Conservation (phyloP, 768 basidiomycete genomes). For the Auricularia heimuer region DNA sequence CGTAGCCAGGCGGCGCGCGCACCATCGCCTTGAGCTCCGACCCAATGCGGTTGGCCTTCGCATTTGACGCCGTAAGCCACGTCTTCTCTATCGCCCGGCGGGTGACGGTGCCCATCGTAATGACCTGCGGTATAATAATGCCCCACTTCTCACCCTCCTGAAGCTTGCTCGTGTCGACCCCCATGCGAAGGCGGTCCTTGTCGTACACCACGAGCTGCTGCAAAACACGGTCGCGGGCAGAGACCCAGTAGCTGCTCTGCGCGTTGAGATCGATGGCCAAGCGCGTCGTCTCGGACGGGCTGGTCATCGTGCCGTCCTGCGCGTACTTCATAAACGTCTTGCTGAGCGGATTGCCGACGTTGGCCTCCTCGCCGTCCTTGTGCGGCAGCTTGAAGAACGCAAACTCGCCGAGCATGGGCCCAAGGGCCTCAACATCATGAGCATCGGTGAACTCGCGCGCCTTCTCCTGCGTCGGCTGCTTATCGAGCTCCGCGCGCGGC, state of each 20-base stretch:
- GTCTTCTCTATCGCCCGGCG: conserved; percentile 96
- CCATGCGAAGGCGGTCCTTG: conserved; percentile 39
- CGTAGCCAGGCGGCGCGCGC: conserved; percentile 83
- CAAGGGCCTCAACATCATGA: conserved; percentile 40
- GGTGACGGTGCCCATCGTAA: conserved; percentile 98
- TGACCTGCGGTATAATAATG: conserved; percentile 89
- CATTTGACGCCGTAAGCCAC: conserved; percentile 97
- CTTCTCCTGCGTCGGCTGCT: neutral
- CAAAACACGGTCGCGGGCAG: conserved; percentile 79
- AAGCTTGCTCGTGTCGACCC: conserved; percentile 26
- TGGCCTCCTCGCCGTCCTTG: conserved; percentile 88
- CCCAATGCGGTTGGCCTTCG: conserved; percentile 95
- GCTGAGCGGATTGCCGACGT: conserved; percentile 86
- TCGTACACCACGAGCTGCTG: conserved; percentile 94
- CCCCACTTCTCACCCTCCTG: conserved; percentile 53
- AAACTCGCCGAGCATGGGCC: conserved; percentile 39
- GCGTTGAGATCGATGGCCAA: conserved; percentile 88
- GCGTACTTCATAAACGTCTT: conserved; percentile 86
- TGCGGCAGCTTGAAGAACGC: conserved; percentile 90
- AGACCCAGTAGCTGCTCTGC: conserved; percentile 96
- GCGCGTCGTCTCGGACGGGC: conserved; percentile 69
- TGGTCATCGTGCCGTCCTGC: conserved; percentile 77
- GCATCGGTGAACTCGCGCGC: conserved; percentile 53
- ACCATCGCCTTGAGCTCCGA: conserved; percentile 98
- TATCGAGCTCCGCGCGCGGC: conserved; percentile 18